These are phyloP conservation scores for Debaryomycetaceae sp. DNA, from an alignment of 1,139 yeast genomes.

Conservation along the genomic window DNA sequence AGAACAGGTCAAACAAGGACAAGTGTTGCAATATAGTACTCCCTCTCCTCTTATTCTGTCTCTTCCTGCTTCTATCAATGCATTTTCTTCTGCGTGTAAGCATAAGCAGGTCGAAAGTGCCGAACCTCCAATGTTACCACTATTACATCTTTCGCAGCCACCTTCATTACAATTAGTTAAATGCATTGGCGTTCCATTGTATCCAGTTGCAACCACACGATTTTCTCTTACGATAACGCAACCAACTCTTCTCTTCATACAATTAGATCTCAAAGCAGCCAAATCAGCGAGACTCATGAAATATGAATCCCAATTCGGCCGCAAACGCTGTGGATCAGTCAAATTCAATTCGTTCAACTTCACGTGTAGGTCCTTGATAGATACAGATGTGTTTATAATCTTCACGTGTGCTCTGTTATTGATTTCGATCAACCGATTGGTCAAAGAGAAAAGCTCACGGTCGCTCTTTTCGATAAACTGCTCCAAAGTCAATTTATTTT, in stretches of 20 bases:
- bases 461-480: constrained; percentile 51
- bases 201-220: constrained; percentile 92
- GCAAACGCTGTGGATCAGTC: constrained; percentile 55
- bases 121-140: constrained; percentile 60
- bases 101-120: constrained; percentile 80
- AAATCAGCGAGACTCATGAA: constrained; percentile 91
- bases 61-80: constrained; percentile 88
- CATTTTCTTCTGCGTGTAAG: constrained; percentile 96
- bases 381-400: constrained; percentile 55
- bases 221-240: constrained; percentile 87
- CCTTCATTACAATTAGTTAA: constrained; percentile 89
- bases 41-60: constrained; percentile 64
- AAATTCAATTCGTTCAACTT: constrained; percentile 56
- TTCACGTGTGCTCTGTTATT: constrained; percentile 58
- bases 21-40: constrained; percentile 89
- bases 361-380: constrained; percentile 46
- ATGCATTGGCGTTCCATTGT: constrained; percentile 94
- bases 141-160: constrained; percentile 86
- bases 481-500: constrained; percentile 21
- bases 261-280: constrained; percentile 89
- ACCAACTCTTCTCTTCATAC: constrained; percentile 97
- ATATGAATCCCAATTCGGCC: constrained; percentile 96
- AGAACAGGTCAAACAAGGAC: constrained; percentile 95
- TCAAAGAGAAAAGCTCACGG: constrained; percentile 31
- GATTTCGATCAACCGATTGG: constrained; percentile 45